Base-by-base conservation (phyloP, 139 green algal species). In the Chlamydomonas sphaeroides region DNA sequence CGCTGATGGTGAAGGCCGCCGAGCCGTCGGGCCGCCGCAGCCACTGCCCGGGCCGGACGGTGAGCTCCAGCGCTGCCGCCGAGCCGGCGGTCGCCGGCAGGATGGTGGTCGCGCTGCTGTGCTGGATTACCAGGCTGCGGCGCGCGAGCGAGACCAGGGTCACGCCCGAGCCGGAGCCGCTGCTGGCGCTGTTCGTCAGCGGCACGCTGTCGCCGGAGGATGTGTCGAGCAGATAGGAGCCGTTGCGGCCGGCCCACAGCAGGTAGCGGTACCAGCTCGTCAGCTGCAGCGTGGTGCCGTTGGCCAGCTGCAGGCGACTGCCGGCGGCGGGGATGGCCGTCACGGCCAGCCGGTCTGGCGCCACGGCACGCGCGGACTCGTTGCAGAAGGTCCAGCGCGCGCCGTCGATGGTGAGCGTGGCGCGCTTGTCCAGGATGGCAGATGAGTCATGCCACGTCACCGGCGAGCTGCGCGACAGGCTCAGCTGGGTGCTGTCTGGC, bases 191-290 rank as follows among this genome's bases (percentile, higher is more conserved):
- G n/a, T n/a, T n/a, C n/a, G n/a, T n/a, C n/a, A n/a, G n/a, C n/a
- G n/a, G n/a, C n/a, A n/a, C n/a, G n/a, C n/a, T n/a, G n/a, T n/a
- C n/a, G n/a, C n/a, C n/a, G n/a, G n/a, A n/a, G n/a, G n/a, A n/a
- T 10, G 45, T 53, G 23, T 62, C 56, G 56, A 32, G n/a, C 56
- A 80, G 38, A 17, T 49, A 70, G 23, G 74, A 38, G 0, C 41
- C 39, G 17, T 48, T 21, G 30, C 2, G 1, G 26, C 30, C 32
- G 5, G 41, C 42, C 36, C 65, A 35, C 5, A 80, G 18, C 1
- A 80, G n/a, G 74, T 62, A 80, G 39, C 74, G 74, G 41, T 62
- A 71, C 74, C 57, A 80, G 18, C 70, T 59, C 18, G 15, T 32
- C 7, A 61, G 23, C 17, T 30, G 8, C 23, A 80, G 4, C 0